These are phyloP conservation scores for Herpetospermum pedunculosum DNA, from an alignment of 306 rosid genomes.

Conservation along the genomic window DNA sequence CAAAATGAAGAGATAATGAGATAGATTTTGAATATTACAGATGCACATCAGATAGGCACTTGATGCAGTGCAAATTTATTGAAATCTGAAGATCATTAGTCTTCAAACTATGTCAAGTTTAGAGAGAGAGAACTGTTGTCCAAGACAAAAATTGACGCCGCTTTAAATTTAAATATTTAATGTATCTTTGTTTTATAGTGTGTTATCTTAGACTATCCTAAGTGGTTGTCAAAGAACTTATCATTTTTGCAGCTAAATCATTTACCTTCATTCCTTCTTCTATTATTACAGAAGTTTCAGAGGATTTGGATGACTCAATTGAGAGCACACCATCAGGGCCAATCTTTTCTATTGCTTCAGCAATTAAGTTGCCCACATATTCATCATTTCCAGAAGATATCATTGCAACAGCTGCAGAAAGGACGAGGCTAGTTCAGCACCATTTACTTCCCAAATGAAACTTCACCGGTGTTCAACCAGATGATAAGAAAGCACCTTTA, in stretches of 20 bases:
- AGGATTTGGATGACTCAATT: conserved; percentile 65
- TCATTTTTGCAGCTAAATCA: neutral
- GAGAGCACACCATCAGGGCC: conserved; percentile 85
- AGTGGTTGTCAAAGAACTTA: neutral
- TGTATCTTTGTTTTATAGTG: neutral
- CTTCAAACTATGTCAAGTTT: neutral
- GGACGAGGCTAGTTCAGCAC: conserved; percentile 1
- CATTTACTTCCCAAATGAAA: conserved; percentile 9
- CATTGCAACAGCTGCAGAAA: conserved; percentile 72
- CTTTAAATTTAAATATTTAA: neutral
- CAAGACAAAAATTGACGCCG: neutral
- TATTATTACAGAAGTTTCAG: conserved; percentile 66
- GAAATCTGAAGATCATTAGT: neutral
- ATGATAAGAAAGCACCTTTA: conserved; percentile 48
- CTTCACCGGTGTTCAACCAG: conserved; percentile 14
- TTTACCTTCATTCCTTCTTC: conserved; percentile 97
- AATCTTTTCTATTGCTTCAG: conserved; percentile 81
- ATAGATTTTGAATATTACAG: neutral
- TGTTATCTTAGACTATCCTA: neutral
- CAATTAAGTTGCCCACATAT: conserved; percentile 69
- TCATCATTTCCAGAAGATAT: conserved; percentile 91
- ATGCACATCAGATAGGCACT: neutral
- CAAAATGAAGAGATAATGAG: neutral
- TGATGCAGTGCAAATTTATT: neutral
- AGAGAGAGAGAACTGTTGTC: neutral